These are phyloP conservation scores for Pichia sp. DNA, from an alignment of 1,139 yeast species.

Conservation along the genomic window DNA sequence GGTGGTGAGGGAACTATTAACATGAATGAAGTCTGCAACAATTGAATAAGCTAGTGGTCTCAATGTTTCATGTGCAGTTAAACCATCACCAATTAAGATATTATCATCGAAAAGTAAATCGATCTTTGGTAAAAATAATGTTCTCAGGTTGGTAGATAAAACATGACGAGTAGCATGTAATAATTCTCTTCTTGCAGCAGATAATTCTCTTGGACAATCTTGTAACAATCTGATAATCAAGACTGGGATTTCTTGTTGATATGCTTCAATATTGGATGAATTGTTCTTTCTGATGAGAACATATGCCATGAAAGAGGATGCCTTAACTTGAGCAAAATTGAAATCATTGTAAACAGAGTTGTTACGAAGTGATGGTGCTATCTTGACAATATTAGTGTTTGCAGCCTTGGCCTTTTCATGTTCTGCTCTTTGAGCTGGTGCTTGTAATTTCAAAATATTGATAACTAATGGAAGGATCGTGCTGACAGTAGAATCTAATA, in stretches of 20 bases:
- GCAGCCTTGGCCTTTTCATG: constrained; percentile 58
- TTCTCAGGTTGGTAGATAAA: constrained; percentile 81
- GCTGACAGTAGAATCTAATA: constrained; percentile 72
- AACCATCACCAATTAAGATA: constrained; percentile 88
- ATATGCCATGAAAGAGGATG: constrained; percentile 93
- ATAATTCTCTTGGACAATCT: constrained; percentile 96
- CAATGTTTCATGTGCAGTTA: constrained; percentile 86
- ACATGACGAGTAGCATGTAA: constrained; percentile 95
- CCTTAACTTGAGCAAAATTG: constrained; percentile 93
- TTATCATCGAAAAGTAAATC: constrained; percentile 83
- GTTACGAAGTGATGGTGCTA: constrained; percentile 70
- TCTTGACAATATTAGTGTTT: constrained; percentile 51
- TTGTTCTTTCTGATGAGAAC: constrained; percentile 86
- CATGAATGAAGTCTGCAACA: constrained; percentile 95
- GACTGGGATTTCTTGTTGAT: constrained; percentile 79
- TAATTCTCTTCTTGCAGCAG: constrained; percentile 89
- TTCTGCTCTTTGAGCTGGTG: constrained; percentile 68
- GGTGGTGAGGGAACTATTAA: constrained; percentile 79
- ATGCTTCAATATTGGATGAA: constrained; percentile 56
- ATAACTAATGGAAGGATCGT: constrained; percentile 81
- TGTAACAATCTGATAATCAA: constrained; percentile 81
- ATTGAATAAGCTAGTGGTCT: constrained; percentile 92
- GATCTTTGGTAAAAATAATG: constrained; percentile 80
- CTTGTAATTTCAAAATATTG: constrained; percentile 72
- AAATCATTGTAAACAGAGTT: constrained; percentile 86